A percentile compares a stretch with the other conserved stretches of the same genome.
Evolutionary conservation across 176 grass and related monocot genomes (phyloP).

Genomic region (Avena insularis): DNA sequence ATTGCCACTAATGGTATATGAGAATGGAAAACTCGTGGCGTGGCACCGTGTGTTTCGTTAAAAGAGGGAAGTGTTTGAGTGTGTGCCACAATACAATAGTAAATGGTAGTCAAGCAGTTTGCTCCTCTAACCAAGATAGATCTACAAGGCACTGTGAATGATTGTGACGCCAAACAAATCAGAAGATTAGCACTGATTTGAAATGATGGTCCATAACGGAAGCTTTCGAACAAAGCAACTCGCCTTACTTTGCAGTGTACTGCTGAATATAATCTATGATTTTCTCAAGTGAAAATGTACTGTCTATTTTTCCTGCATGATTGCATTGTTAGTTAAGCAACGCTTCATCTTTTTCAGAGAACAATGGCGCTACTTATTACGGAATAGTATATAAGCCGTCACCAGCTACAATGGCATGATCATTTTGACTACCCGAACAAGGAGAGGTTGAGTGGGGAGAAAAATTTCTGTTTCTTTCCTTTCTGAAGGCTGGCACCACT

Average conservation of each 20-base stretch:
- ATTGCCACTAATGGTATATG: conserved; percentile 45
- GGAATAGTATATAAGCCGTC: neutral
- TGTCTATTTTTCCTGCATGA: neutral
- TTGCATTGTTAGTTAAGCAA: conserved; percentile 27
- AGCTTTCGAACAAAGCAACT: conserved; percentile 49
- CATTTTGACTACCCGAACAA: conserved; percentile 6
- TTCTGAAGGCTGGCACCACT: neutral
- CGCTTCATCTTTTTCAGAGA: neutral
- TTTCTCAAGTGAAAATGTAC: conserved; percentile 15
- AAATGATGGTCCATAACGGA: conserved; percentile 36
- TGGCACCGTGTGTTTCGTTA: neutral
- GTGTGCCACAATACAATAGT: neutral
- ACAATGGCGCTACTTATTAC: neutral
- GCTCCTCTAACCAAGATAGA: neutral
- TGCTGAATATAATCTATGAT: neutral
- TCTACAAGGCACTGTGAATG: neutral
- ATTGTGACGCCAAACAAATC: conserved; percentile 27
- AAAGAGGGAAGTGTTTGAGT: conserved; percentile 8
- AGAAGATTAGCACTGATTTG: conserved; percentile 44
- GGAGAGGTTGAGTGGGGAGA: neutral
- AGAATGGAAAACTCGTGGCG: neutral
- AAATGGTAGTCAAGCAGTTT: neutral
- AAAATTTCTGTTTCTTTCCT: neutral
- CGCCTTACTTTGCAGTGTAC: conserved; percentile 4
- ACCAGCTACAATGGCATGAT: neutral